Conservation (phyloP, 2,329 filamentous ascomycete species). For the Diaporthe vaccinii region DNA sequence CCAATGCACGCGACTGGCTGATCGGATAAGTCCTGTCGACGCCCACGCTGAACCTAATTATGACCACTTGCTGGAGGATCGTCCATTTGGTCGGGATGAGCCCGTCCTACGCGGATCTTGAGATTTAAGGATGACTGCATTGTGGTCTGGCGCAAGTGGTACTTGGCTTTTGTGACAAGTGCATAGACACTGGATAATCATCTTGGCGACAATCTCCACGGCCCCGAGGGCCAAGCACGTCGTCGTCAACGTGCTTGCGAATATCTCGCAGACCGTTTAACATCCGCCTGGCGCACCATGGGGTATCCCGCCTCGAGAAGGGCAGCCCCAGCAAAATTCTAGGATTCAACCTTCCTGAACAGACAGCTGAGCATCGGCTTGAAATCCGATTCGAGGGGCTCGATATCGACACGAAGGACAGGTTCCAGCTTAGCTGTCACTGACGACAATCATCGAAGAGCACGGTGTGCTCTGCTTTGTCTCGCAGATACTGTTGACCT, state of each 20-base stretch:
- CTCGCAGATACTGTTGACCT: not conserved
- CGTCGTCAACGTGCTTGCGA: constrained; percentile 3
- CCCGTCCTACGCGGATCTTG: not conserved
- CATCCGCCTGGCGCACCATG: not conserved
- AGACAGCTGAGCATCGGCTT: not conserved
- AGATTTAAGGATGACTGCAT: not conserved
- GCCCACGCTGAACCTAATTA: not conserved
- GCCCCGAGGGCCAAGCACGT: not conserved
- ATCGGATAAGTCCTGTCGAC: not conserved
- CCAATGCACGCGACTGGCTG: constrained; percentile 4
- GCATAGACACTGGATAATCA: not conserved
- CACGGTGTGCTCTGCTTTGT: not conserved
- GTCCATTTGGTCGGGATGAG: not conserved
- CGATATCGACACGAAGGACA: not conserved
- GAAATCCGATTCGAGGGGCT: not conserved
- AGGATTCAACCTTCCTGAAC: not conserved
- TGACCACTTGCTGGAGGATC: not conserved
- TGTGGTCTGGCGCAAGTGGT: not conserved
- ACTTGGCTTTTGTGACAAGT: not conserved
- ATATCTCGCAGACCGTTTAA: not conserved
- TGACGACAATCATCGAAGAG: not conserved
- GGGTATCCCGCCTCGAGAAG: not conserved
- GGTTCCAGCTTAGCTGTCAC: not conserved
- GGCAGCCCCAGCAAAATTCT: not conserved
- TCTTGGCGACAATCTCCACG: not conserved